These are phyloP conservation scores for Tetracladium setigerum DNA, from an alignment of 495 filamentous ascomycete genomes.

Conservation along the genomic window DNA sequence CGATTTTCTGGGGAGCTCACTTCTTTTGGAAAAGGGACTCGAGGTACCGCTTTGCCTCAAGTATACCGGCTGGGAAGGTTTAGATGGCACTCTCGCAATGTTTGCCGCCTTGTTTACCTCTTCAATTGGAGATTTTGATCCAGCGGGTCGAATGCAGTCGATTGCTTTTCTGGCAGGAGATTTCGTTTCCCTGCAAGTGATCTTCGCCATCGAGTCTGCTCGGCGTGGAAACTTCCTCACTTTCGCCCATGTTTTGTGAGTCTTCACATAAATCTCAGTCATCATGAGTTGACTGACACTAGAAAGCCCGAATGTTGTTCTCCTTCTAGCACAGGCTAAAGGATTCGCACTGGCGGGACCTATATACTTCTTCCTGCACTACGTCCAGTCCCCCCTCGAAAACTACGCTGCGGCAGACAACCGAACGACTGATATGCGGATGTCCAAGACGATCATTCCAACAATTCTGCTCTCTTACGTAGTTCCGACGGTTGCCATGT, in stretches of 20 bases:
- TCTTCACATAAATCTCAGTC: background rate
- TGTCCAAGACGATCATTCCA: constrained; percentile 27
- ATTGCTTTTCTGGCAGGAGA: constrained; percentile 13
- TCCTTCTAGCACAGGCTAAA: constrained; percentile 24
- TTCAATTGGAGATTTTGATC: constrained; percentile 3
- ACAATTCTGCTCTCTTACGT: constrained; percentile 25
- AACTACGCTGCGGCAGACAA: constrained; percentile 23
- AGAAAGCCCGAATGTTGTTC: constrained; percentile 22
- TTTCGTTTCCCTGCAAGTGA: constrained; percentile 8
- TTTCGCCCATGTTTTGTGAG: constrained; percentile 2
- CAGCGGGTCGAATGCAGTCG: constrained; percentile 2
- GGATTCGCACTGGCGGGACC: constrained; percentile 30
- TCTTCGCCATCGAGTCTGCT: constrained; percentile 13
- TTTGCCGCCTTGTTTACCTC: constrained; percentile 12
- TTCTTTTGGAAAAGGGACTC: background rate
- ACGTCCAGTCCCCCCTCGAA: constrained; percentile 18
- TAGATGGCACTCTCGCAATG: constrained; percentile 7
- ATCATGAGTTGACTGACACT: background rate
- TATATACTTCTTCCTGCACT: constrained; percentile 30
- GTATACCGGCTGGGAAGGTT: background rate
- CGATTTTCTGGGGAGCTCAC: no score
- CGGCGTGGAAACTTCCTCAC: constrained; percentile 11
- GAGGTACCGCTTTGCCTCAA: background rate
- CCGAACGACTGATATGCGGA: constrained; percentile 19
- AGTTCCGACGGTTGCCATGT: constrained; percentile 28